Base-by-base conservation (phyloP, 2,329 filamentous ascomycete species). In the Trichoderma arundinaceum region DNA sequence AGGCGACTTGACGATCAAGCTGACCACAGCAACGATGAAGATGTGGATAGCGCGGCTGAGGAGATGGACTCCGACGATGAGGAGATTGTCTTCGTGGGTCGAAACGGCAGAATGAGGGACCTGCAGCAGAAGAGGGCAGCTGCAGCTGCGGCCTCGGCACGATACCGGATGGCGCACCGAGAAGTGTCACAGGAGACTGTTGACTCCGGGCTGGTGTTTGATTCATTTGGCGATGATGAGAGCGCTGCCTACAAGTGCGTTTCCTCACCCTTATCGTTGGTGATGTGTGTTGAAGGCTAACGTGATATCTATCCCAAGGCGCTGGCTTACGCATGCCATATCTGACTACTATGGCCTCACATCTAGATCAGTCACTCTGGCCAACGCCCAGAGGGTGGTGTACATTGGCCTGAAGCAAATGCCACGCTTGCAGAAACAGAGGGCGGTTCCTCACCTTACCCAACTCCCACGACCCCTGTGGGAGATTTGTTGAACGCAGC, bases 281-380 rank as follows among this genome's bases (percentile, higher is more conserved):
- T 2, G 7, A 22, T 33, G 19, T n/a, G 15, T n/a, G 19, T 43
- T 9, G 4, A 35, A 61, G n/a, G 12, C 32, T 39, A 49, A 35
- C 52, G 1, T 28, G 22, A 1, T 33, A 12, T 33, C 28, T 9
- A 2, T 38, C 12, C 51, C 4, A 17, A 94, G 91, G 70, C 91
- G 94, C 69, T 98, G 94, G 91, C 86, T 98, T 62, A 92, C 96
- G 1, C 94, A 98, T 77, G 91, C 92, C 66, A 94, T 98, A 69
- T 94, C 92, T 9, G 87, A 90, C 46, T 98, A 98, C 77, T 98
- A 98, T 75, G 94, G 93, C 51, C 84, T 97, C 65, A 86, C 88
- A 67, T 97, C 94, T 19, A 92, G 89, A 81, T 94, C 91, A 4
- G 86, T 94, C 67, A 90, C 90, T 0, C 84, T 90, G 1, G 88